Conservation (phyloP, 2,329 filamentous ascomycete species). For the Xylaria sp. region DNA sequence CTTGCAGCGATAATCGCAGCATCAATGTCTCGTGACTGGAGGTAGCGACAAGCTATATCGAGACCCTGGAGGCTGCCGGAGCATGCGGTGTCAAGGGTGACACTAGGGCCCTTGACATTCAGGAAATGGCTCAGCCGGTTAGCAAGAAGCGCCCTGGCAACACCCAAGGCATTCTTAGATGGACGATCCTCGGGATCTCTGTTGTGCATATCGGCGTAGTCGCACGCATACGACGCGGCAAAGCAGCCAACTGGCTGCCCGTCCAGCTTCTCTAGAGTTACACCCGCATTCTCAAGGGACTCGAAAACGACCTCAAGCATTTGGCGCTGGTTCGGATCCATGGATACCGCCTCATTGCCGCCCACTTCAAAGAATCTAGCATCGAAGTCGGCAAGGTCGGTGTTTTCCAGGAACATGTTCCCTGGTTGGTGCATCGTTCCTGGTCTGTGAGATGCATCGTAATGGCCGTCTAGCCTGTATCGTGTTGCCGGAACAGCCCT, state of each 20-base stretch:
- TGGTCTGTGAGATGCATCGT: conserved; percentile 52
- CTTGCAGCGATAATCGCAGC: conserved; percentile 47
- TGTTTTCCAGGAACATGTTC: conserved; percentile 55
- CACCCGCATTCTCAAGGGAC: conserved; percentile 46
- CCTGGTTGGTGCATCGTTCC: conserved; percentile 51
- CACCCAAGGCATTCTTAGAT: conserved; percentile 35
- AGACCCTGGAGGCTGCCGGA: conserved; percentile 28
- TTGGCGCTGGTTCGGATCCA: conserved; percentile 46
- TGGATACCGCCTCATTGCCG: conserved; percentile 34
- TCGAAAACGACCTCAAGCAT: conserved; percentile 49
- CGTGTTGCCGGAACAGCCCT: conserved; percentile 53
- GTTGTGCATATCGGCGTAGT: conserved; percentile 40
- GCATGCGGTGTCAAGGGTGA: conserved; percentile 30
- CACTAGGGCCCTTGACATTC: conserved; percentile 47
- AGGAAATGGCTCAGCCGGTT: conserved; percentile 52
- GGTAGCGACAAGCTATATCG: conserved; percentile 23
- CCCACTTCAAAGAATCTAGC: conserved; percentile 47
- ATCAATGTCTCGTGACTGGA: conserved; percentile 21
- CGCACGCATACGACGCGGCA: conserved; percentile 34
- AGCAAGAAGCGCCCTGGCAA: conserved; percentile 44
- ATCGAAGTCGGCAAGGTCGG: conserved; percentile 52
- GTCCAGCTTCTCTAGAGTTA: conserved; percentile 37
- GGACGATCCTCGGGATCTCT: conserved; percentile 41
- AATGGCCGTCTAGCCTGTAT: conserved; percentile 52
- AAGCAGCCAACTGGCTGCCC: conserved; percentile 39